Evolutionary conservation across 2,329 filamentous ascomycete genomes (phyloP).

Genomic region (Neopestalotiopsis clavispora): DNA sequence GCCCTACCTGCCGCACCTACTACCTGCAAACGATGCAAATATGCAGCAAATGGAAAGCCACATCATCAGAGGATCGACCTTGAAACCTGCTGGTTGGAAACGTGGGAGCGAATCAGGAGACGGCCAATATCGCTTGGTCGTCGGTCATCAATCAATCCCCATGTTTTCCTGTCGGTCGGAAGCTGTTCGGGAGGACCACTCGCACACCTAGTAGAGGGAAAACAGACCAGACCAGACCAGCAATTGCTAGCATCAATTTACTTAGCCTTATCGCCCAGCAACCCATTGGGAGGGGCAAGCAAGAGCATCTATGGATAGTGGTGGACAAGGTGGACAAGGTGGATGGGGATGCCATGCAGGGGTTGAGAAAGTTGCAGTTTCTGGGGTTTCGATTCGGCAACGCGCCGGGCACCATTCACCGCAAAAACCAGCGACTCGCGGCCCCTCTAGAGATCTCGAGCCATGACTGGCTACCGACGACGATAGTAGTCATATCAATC

Average conservation of each 20-base stretch:
- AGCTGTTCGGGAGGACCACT: neutral
- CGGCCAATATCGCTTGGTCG: neutral
- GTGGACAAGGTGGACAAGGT: neutral
- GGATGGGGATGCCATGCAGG: neutral
- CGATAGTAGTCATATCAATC: neutral
- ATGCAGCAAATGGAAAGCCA: neutral
- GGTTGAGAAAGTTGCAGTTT: neutral
- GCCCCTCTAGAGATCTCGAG: neutral
- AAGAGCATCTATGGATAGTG: neutral
- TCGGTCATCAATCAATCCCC: neutral
- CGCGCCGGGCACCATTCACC: too few relatives aligned
- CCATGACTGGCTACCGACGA: conserved; percentile 2
- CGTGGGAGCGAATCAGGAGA: neutral
- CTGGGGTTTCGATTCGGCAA: neutral
- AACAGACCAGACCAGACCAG: neutral
- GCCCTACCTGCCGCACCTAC: too few relatives aligned
- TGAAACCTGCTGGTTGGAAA: neutral
- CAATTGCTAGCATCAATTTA: neutral
- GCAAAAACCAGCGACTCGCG: neutral
- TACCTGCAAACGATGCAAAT: neutral
- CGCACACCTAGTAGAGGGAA: too few relatives aligned
- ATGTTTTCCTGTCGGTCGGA: neutral
- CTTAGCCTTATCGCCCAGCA: conserved; percentile 6
- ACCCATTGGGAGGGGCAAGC: neutral
- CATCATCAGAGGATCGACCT: neutral